Evolutionary conservation across 2,329 filamentous ascomycete species (phyloP), one percentile per base, ranked within the genome.

Genomic region (Helotiales sp.): DNA sequence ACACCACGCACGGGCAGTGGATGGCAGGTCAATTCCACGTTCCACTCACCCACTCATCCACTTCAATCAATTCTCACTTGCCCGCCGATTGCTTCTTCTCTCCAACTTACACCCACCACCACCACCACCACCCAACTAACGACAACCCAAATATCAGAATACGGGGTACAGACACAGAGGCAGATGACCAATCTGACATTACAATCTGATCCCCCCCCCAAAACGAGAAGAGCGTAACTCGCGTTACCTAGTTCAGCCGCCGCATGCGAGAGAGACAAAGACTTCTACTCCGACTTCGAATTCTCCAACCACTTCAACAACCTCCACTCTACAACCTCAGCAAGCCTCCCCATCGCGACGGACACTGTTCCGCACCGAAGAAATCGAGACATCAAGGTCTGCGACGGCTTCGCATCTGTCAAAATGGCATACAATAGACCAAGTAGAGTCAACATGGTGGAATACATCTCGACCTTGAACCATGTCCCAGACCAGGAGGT

Each of bases 391-490:
- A 45, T 45, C 34, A 32, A 32, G 7, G 50, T 28, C 50, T 54
- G 50, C 49, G 50, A 28, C 52, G 50, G 50, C 24, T 20, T 54
- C 24, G 47, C 15, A 54, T 28, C 50, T 54, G 50, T 20, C 64
- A 58, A 11, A 49, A 88, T 92, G 78, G 86, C 84, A 78, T 93
- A 89, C 85, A 89, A 86, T 80, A 90, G 89, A 77, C 91, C 93
- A 70, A 89, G 91, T 77, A 91, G 87, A 74, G 91, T 92, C 76
- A 97, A 97, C 79, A 92, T 97, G 81, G 93, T 93, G 77, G 91
- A 93, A 77, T 97, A 96, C 82, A 86, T 97, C 72, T 91, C 92
- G 75, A 91, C 94, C 73, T 85, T 97, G 75, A 97, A 97, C 83
- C 87, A 86, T 54, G 83, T 90, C 64, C 86, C 86, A 1, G 83